Conservation (phyloP, 768 basidiomycete species). For the Mycena capillaripes region DNA sequence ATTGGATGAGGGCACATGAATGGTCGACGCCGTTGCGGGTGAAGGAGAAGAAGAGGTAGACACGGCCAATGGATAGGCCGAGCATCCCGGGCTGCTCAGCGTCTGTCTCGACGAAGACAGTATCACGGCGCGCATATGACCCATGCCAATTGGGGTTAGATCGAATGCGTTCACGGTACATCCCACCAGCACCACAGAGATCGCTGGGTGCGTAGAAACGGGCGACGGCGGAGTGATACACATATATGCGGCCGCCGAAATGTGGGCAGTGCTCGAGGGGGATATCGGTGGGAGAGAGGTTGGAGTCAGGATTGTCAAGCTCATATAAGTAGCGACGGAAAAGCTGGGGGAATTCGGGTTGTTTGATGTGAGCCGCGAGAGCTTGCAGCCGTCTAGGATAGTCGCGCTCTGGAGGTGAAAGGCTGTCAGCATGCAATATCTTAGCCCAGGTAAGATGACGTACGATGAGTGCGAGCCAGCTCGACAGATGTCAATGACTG, state of each 20-base stretch:
- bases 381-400: neutral
- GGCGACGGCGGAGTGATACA: no score
- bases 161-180: constrained; percentile 9
- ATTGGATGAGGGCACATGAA: constrained; percentile 35
- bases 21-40: constrained; percentile 13
- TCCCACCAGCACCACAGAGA: no score
- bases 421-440: neutral
- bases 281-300: neutral
- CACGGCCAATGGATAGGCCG: constrained; percentile 26
- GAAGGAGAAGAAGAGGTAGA: constrained; percentile 39
- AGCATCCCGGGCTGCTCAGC: constrained; percentile 21
- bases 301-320: constrained; percentile 1
- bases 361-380: constrained; percentile 38
- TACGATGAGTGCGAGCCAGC: neutral
- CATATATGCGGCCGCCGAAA: neutral
- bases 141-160: constrained; percentile 5
- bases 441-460: neutral
- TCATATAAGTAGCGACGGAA: constrained; percentile 7
- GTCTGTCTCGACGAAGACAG: neutral
- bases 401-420: neutral
- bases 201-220: no score
- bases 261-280: neutral
- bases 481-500: neutral
- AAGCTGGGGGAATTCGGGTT: constrained; percentile 22
- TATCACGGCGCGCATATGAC: neutral